Conservation (phyloP, 352 stramenopile species). For the Thraustochytrium sp. region DNA sequence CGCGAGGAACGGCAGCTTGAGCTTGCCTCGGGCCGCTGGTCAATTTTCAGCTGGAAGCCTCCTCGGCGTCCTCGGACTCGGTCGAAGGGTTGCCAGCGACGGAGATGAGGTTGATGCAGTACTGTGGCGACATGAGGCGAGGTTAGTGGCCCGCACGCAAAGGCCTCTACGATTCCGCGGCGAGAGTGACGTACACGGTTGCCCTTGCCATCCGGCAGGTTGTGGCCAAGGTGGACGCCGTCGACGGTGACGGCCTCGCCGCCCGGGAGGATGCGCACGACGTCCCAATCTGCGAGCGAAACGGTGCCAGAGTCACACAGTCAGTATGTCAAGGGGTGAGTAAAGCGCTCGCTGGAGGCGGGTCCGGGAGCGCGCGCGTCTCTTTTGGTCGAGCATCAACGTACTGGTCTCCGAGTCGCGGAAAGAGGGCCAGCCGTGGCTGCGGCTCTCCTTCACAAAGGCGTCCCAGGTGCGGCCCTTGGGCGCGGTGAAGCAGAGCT, state of each 20-base stretch:
- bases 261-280: constrained; percentile 62
- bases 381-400: not conserved
- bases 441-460: constrained; percentile 60
- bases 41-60: not conserved
- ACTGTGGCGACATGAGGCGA: too few species aligned
- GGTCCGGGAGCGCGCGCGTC: not conserved
- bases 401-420: constrained; percentile 57
- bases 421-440: constrained; percentile 67
- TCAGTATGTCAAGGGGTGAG: not conserved
- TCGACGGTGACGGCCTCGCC: constrained; percentile 63
- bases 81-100: not conserved
- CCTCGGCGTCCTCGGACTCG: not conserved
- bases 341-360: not conserved
- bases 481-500: constrained; percentile 62
- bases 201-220: constrained; percentile 62
- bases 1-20: not conserved
- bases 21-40: not conserved
- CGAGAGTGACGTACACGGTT: constrained; percentile 53
- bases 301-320: not conserved
- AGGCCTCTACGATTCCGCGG: too few species aligned
- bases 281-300: constrained; percentile 71
- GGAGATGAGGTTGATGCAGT: not conserved
- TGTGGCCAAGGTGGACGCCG: constrained; percentile 67
- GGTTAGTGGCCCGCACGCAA: too few species aligned
- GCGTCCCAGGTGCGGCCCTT: constrained; percentile 57